A percentile compares a stretch with the other conserved stretches of the same genome.
Conservation (phyloP, 1,284 basidiomycete species). For the Naganishia liquefaciens region DNA sequence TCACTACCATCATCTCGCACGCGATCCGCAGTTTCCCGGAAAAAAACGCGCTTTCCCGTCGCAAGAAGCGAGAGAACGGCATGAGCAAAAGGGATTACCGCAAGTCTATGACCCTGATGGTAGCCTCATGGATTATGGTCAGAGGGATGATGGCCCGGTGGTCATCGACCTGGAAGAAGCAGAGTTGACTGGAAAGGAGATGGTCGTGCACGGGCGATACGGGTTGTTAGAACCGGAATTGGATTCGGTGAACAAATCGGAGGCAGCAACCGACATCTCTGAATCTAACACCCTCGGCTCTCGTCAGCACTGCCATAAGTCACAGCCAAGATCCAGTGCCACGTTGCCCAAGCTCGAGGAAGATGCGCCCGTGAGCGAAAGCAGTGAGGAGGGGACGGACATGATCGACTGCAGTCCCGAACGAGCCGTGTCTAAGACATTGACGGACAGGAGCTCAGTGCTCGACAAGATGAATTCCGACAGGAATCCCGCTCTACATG, state of each 20-base stretch:
- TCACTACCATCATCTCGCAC: slow-evolving; percentile 2
- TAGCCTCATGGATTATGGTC: background rate
- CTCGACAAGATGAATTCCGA: background rate
- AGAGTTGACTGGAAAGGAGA: background rate
- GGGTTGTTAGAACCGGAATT: too few species aligned
- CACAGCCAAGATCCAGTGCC: too few species aligned
- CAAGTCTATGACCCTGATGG: slow-evolving; percentile 24
- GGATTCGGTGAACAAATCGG: background rate
- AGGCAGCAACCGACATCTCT: background rate
- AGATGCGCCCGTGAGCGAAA: background rate
- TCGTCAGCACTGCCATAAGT: too few species aligned
- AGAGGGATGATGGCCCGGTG: slow-evolving; percentile 7
- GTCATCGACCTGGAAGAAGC: background rate
- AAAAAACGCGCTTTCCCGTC: slow-evolving; percentile 12
- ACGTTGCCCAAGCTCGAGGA: too few species aligned
- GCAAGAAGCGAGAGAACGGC: slow-evolving; percentile 6
- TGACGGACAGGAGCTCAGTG: background rate
- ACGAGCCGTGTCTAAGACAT: too few species aligned
- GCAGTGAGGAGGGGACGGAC: background rate
- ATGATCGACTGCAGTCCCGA: background rate
- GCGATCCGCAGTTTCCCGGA: background rate
- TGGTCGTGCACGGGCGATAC: background rate
- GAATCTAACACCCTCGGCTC: too few species aligned
- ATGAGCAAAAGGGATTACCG: background rate
- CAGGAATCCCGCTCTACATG: too few species aligned